phyloP scores from a whole-genome alignment of 2,329 filamentous ascomycete species.

The Fusarium sp. region DNA sequence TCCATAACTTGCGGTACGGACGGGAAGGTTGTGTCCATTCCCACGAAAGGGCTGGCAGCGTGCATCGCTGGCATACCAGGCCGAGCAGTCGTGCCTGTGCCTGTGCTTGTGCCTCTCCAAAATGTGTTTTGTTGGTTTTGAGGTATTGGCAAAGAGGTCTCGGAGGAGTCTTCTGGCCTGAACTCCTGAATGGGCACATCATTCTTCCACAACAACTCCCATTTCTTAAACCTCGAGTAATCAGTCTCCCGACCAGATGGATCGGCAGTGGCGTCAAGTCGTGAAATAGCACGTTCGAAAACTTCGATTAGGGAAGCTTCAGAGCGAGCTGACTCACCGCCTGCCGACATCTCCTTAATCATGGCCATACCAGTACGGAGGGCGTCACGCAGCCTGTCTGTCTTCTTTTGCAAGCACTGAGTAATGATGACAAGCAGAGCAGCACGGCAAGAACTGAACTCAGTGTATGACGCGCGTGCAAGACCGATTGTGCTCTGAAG shows the following conservation, averaged over 20 bases:
- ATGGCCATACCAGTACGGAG: conserved; percentile 65
- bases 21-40: conserved; percentile 56
- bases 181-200: conserved; percentile 50
- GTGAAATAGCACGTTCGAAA: conserved; percentile 63
- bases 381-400: conserved; percentile 60
- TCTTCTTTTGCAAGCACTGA: conserved; percentile 57
- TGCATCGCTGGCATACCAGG: conserved; percentile 48
- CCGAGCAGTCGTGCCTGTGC: conserved; percentile 41
- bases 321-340: conserved; percentile 67
- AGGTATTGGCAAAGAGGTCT: conserved; percentile 44
- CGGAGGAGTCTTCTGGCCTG: conserved; percentile 45
- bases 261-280: conserved; percentile 62
- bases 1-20: conserved; percentile 59
- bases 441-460: conserved; percentile 69
- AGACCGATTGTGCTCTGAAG: conserved; percentile 67
- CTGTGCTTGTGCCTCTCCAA: conserved; percentile 37
- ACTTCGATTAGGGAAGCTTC: conserved; percentile 68
- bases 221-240: conserved; percentile 66
- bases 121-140: conserved; percentile 44
- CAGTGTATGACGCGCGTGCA: conserved; percentile 69
- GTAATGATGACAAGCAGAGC: conserved; percentile 65
- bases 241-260: conserved; percentile 61
- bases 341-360: conserved; percentile 68
- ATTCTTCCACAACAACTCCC: conserved; percentile 66
- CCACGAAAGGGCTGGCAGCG: conserved; percentile 55